Conservation (phyloP, 371 early-diverging fungal genomes). For the Actinomucor elegans region DNA sequence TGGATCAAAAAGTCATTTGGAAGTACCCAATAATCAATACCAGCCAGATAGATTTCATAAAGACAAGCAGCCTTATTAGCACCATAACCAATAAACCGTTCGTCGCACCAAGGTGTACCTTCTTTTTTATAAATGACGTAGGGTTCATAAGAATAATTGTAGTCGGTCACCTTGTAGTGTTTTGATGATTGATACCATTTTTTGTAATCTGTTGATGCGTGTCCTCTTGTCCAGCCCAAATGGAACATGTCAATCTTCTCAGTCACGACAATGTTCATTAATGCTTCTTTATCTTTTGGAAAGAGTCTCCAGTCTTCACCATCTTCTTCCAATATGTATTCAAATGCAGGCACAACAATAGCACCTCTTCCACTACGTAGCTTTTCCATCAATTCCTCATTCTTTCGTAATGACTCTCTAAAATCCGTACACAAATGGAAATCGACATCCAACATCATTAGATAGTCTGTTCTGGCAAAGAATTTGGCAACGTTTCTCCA, state of each 20-base stretch:
- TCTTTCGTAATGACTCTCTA: slow-evolving; percentile 37
- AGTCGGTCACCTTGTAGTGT: slow-evolving; percentile 51
- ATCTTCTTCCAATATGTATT: slow-evolving; percentile 51
- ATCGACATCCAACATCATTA: slow-evolving; percentile 64
- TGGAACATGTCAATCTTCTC: slow-evolving; percentile 62
- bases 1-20: slow-evolving; percentile 67
- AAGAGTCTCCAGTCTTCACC: slow-evolving; percentile 53
- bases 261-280: slow-evolving; percentile 40
- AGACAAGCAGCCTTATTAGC: slow-evolving; percentile 73
- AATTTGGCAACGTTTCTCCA: slow-evolving; percentile 68
- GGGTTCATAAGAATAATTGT: slow-evolving; percentile 64
- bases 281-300: slow-evolving; percentile 46
- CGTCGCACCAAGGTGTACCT: slow-evolving; percentile 68
- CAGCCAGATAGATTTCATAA: slow-evolving; percentile 66
- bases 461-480: slow-evolving; percentile 58
- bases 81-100: slow-evolving; percentile 70
- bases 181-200: slow-evolving; percentile 49
- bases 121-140: slow-evolving; percentile 65
- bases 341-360: slow-evolving; percentile 63
- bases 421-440: slow-evolving; percentile 64
- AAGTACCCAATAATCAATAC: slow-evolving; percentile 63
- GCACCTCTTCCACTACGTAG: slow-evolving; percentile 50
- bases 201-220: slow-evolving; percentile 59
- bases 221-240: slow-evolving; percentile 53
- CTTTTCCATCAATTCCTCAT: slow-evolving; percentile 42